Conservation (phyloP, 495 filamentous ascomycete species). For the Amphirosellinia nigrospora region DNA sequence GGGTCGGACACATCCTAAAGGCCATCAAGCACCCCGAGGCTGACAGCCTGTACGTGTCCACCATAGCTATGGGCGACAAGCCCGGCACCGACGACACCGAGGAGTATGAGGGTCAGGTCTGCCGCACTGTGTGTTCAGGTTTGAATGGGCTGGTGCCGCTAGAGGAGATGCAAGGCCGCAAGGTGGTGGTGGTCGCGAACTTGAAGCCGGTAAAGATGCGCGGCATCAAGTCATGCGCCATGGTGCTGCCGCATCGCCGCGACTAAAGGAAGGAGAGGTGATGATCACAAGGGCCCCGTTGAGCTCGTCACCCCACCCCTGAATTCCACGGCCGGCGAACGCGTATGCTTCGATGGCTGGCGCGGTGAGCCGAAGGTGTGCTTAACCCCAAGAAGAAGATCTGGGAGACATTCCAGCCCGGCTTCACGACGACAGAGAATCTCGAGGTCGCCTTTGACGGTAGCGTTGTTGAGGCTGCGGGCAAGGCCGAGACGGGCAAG, state of each 20-base stretch:
- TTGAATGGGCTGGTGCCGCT: constrained; percentile 91
- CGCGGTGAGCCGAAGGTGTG: constrained; percentile 83
- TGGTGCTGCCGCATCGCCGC: constrained; percentile 94
- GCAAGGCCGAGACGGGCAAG: constrained; percentile 70
- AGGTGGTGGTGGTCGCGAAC: constrained; percentile 94
- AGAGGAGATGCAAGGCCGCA: constrained; percentile 94
- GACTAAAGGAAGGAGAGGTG: constrained; percentile 73
- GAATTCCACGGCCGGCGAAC: constrained; percentile 80
- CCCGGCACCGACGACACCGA: constrained; percentile 83
- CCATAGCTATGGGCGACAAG: constrained; percentile 93
- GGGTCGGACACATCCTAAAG: constrained; percentile 95
- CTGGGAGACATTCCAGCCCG: constrained; percentile 94
- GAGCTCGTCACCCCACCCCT: constrained; percentile 88
- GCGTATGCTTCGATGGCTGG: constrained; percentile 94
- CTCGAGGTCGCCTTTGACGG: constrained; percentile 73
- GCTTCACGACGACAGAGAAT: constrained; percentile 82
- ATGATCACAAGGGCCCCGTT: constrained; percentile 86
- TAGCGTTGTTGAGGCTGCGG: constrained; percentile 53
- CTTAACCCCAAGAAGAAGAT: constrained; percentile 99
- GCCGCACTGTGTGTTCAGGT: constrained; percentile 94
- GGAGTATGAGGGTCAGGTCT: constrained; percentile 84
- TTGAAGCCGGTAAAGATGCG: constrained; percentile 99
- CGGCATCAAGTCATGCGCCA: constrained; percentile 91
- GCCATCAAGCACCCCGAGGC: constrained; percentile 95
- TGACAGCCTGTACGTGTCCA: constrained; percentile 93